Base-by-base conservation (phyloP, 2,329 filamentous ascomycete species). In the Ceratocystis destructans region DNA sequence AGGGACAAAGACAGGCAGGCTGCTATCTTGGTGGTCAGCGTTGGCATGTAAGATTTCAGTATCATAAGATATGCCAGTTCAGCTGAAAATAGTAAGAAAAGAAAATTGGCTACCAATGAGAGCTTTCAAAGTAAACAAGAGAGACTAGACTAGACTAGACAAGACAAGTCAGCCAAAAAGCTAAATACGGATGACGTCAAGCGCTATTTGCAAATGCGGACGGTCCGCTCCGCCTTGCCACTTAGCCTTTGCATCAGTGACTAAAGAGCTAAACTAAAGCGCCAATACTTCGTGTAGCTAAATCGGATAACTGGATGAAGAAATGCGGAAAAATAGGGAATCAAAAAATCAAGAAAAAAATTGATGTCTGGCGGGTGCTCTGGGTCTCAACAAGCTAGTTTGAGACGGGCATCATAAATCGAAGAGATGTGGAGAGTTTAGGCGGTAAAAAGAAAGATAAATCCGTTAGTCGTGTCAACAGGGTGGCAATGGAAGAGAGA, bases 381-480 rank as follows among this genome's bases (percentile, higher is more conserved):
- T 5, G 8, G 5, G 15, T 12, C 10, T 2, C 8, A n/a, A 31
- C 10, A 3, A 57, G 53, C 5, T n/a, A 5, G 50, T 25, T 61
- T 17, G n/a, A 20, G 31, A 64, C 20, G 55, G 45, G 17, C 45
- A 62, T 61, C 53, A 65, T 20, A 33, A 57, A 63, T n/a, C 20
- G 44, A 59, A 33, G 63, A 64, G 59, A 25, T 46, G 17, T n/a
- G 5, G n/a, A 48, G 8, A 20, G 41, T 17, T 45, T 44, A 25
- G 4, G 20, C n/a, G 33, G 45, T 28, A n/a, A 25, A 63, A 28
- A 25, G 33, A 48, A 37, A 46, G 61, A n/a, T 62, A 62, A 22
- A 63, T 28, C 61, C 61, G 61, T 63, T 44, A 31, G 45, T 63
- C 61, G 25, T 63, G 46, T 48, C 44, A 48, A 63, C 8, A 59